Conservation (phyloP, 2,329 filamentous ascomycete genomes). For the Raffaelea arxii region DNA sequence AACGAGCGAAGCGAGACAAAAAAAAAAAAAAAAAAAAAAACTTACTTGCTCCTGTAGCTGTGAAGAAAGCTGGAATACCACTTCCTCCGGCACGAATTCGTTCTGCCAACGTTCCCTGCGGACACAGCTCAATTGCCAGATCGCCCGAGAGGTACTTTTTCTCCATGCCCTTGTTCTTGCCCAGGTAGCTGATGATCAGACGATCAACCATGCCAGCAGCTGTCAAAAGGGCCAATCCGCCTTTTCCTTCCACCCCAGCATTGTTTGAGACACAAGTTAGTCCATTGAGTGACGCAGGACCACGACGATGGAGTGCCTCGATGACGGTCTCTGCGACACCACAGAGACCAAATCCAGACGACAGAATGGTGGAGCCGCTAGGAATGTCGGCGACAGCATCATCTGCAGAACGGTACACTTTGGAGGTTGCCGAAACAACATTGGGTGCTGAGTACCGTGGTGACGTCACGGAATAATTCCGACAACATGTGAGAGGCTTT, state of each 20-base stretch:
- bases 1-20: too few species aligned
- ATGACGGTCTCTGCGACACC: constrained; percentile 72
- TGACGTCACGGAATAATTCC: too few species aligned
- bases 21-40: too few species aligned
- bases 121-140: constrained; percentile 65
- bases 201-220: constrained; percentile 61
- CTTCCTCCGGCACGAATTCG: constrained; percentile 63
- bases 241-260: constrained; percentile 69
- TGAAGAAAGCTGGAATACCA: constrained; percentile 74
- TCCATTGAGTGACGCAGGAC: constrained; percentile 57
- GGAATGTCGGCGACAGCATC: constrained; percentile 70
- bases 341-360: constrained; percentile 74
- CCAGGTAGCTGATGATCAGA: constrained; percentile 66
- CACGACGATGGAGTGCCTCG: constrained; percentile 43
- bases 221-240: constrained; percentile 59
- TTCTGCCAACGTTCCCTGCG: constrained; percentile 66
- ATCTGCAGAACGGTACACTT: constrained; percentile 58
- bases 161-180: constrained; percentile 56
- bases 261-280: constrained; percentile 90
- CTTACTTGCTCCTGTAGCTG: constrained; percentile 30
- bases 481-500: too few species aligned
- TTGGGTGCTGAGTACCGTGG: too few species aligned
- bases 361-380: constrained; percentile 62
- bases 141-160: constrained; percentile 65
- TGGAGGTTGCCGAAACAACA: too few species aligned